These are phyloP conservation scores for Breviolum minutum DNA, from an alignment of 73 alveolate genomes.

Conservation along the genomic window DNA sequence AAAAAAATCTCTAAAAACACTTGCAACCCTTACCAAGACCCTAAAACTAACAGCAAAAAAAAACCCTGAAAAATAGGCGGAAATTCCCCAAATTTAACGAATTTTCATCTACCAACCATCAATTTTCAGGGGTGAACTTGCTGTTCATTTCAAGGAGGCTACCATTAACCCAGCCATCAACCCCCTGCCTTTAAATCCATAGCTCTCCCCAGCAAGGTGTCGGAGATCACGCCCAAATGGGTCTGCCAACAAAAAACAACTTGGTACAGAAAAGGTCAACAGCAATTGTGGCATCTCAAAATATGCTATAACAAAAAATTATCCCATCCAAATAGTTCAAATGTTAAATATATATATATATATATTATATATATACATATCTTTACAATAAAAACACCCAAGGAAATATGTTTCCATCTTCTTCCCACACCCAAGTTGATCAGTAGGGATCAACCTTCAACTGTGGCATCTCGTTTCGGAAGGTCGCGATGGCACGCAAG, in stretches of 20 bases:
- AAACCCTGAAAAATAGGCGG: too few relatives aligned
- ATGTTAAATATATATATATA: background rate
- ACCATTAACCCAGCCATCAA: background rate
- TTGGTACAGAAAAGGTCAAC: background rate
- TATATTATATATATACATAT: background rate
- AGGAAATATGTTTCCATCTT: background rate
- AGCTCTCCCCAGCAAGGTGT: conserved; percentile 55
- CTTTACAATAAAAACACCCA: background rate
- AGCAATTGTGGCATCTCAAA: background rate
- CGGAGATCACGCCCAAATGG: conserved; percentile 53
- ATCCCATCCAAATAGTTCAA: background rate
- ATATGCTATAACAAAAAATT: background rate
- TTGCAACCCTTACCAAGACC: too few relatives aligned
- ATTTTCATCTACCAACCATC: too few relatives aligned
- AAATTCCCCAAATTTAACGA: too few relatives aligned
- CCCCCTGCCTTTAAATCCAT: conserved; percentile 41
- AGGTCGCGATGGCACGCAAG: conserved; percentile 86
- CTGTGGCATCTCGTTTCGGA: conserved; percentile 3
- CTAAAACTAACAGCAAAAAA: too few relatives aligned
- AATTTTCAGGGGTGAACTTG: too few relatives aligned
- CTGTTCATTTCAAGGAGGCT: too few relatives aligned
- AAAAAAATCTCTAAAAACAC: too few relatives aligned
- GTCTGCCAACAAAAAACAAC: background rate
- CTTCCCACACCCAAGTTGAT: background rate
- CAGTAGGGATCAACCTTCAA: background rate